Conservation (phyloP, 768 basidiomycete genomes). For the Lyophyllum shimeji region DNA sequence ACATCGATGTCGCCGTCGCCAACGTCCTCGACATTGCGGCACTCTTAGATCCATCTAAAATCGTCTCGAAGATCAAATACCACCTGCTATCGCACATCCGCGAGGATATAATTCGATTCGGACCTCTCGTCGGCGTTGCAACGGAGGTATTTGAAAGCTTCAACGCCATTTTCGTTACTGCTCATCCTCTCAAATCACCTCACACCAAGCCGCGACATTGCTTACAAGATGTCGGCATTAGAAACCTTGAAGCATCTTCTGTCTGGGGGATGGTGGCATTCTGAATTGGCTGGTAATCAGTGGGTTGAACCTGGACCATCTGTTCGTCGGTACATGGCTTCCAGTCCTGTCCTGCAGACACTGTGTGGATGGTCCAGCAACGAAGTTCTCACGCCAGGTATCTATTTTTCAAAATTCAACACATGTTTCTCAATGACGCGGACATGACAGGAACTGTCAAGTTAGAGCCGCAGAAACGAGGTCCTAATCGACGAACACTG, state of each 20-base stretch:
- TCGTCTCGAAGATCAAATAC: not conserved
- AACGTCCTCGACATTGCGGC: constrained; percentile 38
- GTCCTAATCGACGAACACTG: not conserved
- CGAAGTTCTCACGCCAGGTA: constrained; percentile 4
- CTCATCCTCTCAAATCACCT: constrained; percentile 38
- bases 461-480: constrained; percentile 10
- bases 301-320: constrained; percentile 16
- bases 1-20: constrained; percentile 26
- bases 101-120: constrained; percentile 32
- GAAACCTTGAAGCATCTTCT: constrained; percentile 13
- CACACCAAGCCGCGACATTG: constrained; percentile 26
- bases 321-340: constrained; percentile 17
- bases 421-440: not conserved
- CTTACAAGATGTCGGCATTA: constrained; percentile 26
- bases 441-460: constrained; percentile 4
- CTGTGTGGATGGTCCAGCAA: constrained; percentile 15
- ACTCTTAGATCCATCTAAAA: constrained; percentile 26
- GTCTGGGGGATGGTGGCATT: constrained; percentile 30
- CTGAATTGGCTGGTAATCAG: not conserved
- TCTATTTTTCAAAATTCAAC: not conserved
- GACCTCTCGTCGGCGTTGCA: constrained; percentile 12
- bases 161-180: constrained; percentile 42
- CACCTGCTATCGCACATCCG: constrained; percentile 25
- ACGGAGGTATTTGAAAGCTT: constrained; percentile 39
- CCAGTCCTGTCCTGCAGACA: constrained; percentile 15